A percentile compares a stretch with the other conserved stretches of the same genome.
Evolutionary conservation across 805 yeast species (phyloP).

Genomic region (Candida montana): DNA sequence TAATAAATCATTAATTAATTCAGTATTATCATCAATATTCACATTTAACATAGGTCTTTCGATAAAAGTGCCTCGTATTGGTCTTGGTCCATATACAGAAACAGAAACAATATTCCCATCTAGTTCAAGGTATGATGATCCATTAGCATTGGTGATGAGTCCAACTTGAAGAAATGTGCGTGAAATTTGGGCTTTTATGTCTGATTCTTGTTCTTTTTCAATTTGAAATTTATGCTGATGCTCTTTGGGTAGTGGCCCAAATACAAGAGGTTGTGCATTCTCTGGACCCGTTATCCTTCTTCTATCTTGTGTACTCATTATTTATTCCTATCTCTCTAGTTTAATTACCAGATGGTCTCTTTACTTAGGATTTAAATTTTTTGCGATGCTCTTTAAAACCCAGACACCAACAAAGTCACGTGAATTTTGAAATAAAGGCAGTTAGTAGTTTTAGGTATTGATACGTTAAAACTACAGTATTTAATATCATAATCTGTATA

Average conservation of each 20-base stretch:
- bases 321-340: no score
- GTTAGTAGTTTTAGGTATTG: no score
- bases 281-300: slow-evolving; percentile 83
- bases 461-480: no score
- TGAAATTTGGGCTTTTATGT: slow-evolving; percentile 27
- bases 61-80: slow-evolving; percentile 67
- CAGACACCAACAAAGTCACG: no score
- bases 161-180: slow-evolving; percentile 57
- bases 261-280: slow-evolving; percentile 49
- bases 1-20: slow-evolving; percentile 25
- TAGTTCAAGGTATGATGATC: slow-evolving; percentile 75
- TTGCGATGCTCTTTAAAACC: no score
- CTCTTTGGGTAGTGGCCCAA: slow-evolving; percentile 26
- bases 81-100: slow-evolving; percentile 85
- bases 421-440: no score
- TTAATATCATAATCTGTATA: no score
- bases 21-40: slow-evolving; percentile 32
- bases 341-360: no score
- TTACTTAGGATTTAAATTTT: no score
- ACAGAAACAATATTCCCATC: slow-evolving; percentile 45
- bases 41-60: slow-evolving; percentile 64
- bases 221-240: slow-evolving; percentile 8
- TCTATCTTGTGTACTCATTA: slow-evolving; percentile 45
- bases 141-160: slow-evolving; percentile 64
- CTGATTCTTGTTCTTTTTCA: slow-evolving; percentile 14